Evolutionary conservation across 208 protist species (phyloP).

Genomic region (Crithidia acanthocephali): DNA sequence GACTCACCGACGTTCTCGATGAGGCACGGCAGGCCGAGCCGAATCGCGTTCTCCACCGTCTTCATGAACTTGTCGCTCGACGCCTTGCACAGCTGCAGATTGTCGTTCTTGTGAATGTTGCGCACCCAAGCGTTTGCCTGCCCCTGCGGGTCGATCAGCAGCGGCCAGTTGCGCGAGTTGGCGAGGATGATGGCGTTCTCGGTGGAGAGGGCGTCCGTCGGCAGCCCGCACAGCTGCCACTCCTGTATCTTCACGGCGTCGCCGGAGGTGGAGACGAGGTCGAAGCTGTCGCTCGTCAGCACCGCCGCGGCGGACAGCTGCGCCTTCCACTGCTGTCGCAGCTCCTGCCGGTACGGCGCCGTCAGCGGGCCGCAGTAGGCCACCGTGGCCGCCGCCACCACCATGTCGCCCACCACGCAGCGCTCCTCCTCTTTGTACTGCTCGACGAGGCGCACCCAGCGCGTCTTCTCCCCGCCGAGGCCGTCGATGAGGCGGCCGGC

Average conservation of each 20-base stretch:
- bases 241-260: constrained; percentile 96
- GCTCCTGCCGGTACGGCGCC: constrained; percentile 86
- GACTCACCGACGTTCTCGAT: constrained; percentile 96
- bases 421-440: constrained; percentile 87
- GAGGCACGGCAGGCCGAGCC: constrained; percentile 96
- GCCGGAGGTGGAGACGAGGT: constrained; percentile 90
- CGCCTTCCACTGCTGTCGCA: constrained; percentile 84
- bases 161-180: constrained; percentile 95
- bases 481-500: constrained; percentile 96
- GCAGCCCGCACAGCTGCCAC: constrained; percentile 96
- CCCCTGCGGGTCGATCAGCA: constrained; percentile 98
- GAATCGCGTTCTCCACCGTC: constrained; percentile 96
- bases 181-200: constrained; percentile 98
- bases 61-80: constrained; percentile 96
- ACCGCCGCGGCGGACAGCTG: constrained; percentile 67
- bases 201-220: constrained; percentile 95
- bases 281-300: constrained; percentile 65
- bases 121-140: constrained; percentile 98
- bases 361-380: constrained; percentile 98
- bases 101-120: constrained; percentile 93
- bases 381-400: constrained; percentile 95
- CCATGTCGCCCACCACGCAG: constrained; percentile 95
- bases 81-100: constrained; percentile 97
- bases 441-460: constrained; percentile 91
- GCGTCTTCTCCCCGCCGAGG: constrained; percentile 96